A percentile compares a stretch with the other conserved stretches of the same genome.
These are phyloP conservation scores for Candida awuae DNA, from an alignment of 805 yeast genomes.

Conservation along the genomic window DNA sequence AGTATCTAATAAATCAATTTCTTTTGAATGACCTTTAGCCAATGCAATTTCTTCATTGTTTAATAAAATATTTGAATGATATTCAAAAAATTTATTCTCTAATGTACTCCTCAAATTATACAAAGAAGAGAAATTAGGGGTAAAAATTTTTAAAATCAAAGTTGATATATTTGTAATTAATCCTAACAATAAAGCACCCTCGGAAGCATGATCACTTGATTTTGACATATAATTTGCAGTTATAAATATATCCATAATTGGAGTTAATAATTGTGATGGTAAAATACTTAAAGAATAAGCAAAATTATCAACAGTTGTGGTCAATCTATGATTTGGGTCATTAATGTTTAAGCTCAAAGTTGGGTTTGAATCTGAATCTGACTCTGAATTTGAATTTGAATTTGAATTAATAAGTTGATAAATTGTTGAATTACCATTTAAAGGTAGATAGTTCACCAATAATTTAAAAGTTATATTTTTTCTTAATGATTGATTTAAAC, in stretches of 20 bases:
- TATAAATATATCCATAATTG: slow-evolving; percentile 66
- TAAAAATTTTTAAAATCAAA: slow-evolving; percentile 57
- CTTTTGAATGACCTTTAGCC: slow-evolving; percentile 72
- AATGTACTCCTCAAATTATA: slow-evolving; percentile 68
- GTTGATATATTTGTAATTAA: slow-evolving; percentile 77
- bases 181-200: slow-evolving; percentile 73
- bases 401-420: slow-evolving; percentile 55
- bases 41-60: slow-evolving; percentile 85
- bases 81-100: slow-evolving; percentile 77
- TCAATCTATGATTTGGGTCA: slow-evolving; percentile 78
- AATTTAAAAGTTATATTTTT: slow-evolving; percentile 55
- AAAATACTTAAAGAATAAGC: slow-evolving; percentile 62
- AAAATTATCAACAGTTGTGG: slow-evolving; percentile 71
- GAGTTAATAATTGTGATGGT: slow-evolving; percentile 79
- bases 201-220: slow-evolving; percentile 62
- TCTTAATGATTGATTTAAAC: slow-evolving; percentile 53
- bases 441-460: slow-evolving; percentile 66
- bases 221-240: slow-evolving; percentile 72
- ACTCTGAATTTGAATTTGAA: slow-evolving; percentile 4
- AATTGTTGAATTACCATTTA: slow-evolving; percentile 57
- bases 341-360: no score
- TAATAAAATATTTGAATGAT: slow-evolving; percentile 72
- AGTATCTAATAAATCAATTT: slow-evolving; percentile 66
- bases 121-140: slow-evolving; percentile 84
- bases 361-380: no score